phyloP scores from a whole-genome alignment of 176 grass and related monocot genomes.

The Poa pratensis region DNA sequence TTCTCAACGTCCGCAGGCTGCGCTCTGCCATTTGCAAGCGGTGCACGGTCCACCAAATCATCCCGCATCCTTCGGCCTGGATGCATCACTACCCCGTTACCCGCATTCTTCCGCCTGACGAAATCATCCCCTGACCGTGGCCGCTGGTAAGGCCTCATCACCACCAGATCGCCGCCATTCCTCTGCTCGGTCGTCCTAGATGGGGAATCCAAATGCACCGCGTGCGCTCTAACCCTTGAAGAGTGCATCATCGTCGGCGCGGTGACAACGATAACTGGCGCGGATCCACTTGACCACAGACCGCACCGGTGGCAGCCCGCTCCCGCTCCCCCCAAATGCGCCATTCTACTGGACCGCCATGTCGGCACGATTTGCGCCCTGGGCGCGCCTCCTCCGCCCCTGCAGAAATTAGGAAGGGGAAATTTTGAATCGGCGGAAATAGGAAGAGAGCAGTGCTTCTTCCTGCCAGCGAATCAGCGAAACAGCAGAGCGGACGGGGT shows the following conservation, averaged over 20 bases:
- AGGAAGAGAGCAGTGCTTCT: background rate
- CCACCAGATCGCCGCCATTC: slow-evolving; percentile 33
- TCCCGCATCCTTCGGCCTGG: background rate
- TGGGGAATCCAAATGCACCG: slow-evolving; percentile 42
- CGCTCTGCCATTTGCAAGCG: slow-evolving; percentile 5
- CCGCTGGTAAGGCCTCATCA: slow-evolving; percentile 5
- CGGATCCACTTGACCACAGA: slow-evolving; percentile 29
- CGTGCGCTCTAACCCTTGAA: slow-evolving; percentile 12
- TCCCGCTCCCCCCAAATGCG: slow-evolving; percentile 15
- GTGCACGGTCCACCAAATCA: slow-evolving; percentile 3
- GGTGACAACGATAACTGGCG: background rate
- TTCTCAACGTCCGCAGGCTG: slow-evolving; percentile 18
- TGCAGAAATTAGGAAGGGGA: background rate
- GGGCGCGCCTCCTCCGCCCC: background rate
- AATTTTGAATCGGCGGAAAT: slow-evolving; percentile 1
- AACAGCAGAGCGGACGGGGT: background rate
- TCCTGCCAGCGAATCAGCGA: background rate
- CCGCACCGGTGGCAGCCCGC: slow-evolving; percentile 33
- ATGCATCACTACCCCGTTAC: slow-evolving; percentile 8
- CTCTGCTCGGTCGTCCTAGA: slow-evolving; percentile 40
- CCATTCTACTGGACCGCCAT: slow-evolving; percentile 40
- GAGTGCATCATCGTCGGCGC: background rate
- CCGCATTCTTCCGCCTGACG: slow-evolving; percentile 27
- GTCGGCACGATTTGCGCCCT: background rate
- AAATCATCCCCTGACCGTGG: background rate